Evolutionary conservation across 2,329 filamentous ascomycete genomes (phyloP), one percentile per base, ranked within the genome.

Genomic region (Keithomyces neogunnii): DNA sequence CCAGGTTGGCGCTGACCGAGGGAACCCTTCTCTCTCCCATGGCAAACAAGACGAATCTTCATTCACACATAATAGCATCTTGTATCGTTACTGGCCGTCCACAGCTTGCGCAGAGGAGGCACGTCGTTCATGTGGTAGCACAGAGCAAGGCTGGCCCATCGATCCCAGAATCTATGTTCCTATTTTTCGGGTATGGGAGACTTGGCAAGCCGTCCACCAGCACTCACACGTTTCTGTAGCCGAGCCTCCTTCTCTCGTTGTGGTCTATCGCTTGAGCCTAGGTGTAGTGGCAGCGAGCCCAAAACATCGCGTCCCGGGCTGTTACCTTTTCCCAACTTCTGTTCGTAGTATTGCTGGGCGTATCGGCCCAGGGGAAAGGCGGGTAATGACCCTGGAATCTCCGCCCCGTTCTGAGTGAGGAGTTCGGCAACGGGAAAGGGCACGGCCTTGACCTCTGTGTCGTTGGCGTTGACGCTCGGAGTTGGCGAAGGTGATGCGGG

Each of bases 381-480:
- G 1, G 91, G 88, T 54, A 87, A 75, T 2, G 82, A 73, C 1
- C 74, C 64, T 0, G 93, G 92, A 35, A 97, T 86, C 55, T 96
- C 87, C 3, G 91, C 91, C 13, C 93, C 93, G 62, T 99, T 97
- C 61, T 97, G 95, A 11, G 95, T 75, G 11, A 99, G 77, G 53
- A 99, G 73, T 67, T 99, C 93, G 11, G 93, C 93, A 42, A 97
- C 77, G 0, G 93, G 85, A 65, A 99, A 99, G 0, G 91, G 80
- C 7, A 84, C 76, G 3, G 74, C 65, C 57, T 81, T 82, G 65
- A 74, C 60, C 56, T 72, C 62, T 50, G 73, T 60, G 62, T 78
- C 63, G 57, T 69, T 54, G 43, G 73, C 62, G 3, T 74, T 58
- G 36, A 74, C 64, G 26, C 71, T 65, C 2, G 75, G 72, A 28